Conservation (phyloP, 1,284 basidiomycete genomes). For the Papiliotrema fonsecae region DNA sequence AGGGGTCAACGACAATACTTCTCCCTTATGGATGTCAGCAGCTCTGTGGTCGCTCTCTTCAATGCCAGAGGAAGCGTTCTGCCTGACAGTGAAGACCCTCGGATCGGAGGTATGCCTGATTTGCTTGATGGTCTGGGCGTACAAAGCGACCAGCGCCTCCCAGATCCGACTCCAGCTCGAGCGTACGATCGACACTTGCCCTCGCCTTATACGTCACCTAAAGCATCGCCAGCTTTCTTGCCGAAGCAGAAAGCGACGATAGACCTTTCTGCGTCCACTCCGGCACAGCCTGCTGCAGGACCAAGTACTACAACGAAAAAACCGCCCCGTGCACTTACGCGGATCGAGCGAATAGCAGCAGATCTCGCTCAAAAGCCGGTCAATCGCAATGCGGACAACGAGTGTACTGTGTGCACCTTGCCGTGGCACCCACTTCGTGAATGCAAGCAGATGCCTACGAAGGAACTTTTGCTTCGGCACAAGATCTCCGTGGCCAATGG, state of each 20-base stretch:
- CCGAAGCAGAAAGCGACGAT: neutral
- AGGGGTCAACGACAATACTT: constrained; percentile 17
- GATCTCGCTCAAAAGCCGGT: no score
- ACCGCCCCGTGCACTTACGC: no score
- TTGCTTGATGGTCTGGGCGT: neutral
- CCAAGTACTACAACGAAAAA: no score
- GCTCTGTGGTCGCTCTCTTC: constrained; percentile 12
- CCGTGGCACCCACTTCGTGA: no score
- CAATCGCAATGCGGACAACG: no score
- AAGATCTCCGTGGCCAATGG: neutral
- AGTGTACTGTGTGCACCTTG: no score
- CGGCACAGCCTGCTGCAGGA: no score
- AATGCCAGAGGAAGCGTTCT: constrained; percentile 6
- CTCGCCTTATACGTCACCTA: neutral
- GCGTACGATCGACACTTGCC: neutral
- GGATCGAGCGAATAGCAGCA: no score
- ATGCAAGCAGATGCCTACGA: neutral
- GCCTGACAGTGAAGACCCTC: neutral
- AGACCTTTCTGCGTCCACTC: neutral
- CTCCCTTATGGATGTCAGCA: constrained; percentile 1
- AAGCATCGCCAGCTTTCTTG: neutral
- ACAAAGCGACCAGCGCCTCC: neutral
- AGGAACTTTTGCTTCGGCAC: neutral
- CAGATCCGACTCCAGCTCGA: neutral
- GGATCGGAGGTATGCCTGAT: neutral